Percentiles rank a stretch among this genome's conserved stretches.
Evolutionary conservation across 805 yeast species (phyloP).

Genomic region (Wickerhamomyces silvicola): DNA sequence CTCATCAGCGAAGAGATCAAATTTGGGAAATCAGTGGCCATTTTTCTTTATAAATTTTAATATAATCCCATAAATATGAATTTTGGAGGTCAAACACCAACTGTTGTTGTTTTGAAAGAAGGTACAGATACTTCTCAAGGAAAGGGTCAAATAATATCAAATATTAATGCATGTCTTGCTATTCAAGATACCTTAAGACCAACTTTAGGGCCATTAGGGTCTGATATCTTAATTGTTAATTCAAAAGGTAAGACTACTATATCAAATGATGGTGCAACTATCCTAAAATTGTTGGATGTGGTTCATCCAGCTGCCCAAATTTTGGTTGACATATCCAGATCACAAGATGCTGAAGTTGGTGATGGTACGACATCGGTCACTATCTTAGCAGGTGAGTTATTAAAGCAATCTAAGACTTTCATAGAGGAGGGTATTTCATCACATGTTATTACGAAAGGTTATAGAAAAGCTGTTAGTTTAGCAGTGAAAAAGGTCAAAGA

Average conservation of each 20-base stretch:
- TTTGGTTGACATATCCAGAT: constrained; percentile 87
- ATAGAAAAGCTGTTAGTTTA: constrained; percentile 70
- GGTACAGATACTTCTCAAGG: constrained; percentile 98
- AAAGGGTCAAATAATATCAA: constrained; percentile 88
- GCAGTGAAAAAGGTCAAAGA: constrained; percentile 72
- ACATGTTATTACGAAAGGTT: constrained; percentile 82
- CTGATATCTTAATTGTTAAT: constrained; percentile 86
- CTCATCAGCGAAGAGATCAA: neutral
- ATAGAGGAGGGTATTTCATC: constrained; percentile 96
- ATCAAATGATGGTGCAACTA: constrained; percentile 98
- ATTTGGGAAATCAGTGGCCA: neutral
- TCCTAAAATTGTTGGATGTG: constrained; percentile 82
- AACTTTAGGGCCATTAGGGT: constrained; percentile 95
- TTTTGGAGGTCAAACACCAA: constrained; percentile 90
- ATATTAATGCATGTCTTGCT: constrained; percentile 95
- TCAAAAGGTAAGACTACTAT: constrained; percentile 84
- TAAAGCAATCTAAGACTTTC: constrained; percentile 83
- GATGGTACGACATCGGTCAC: constrained; percentile 98
- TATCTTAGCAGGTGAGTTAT: constrained; percentile 86
- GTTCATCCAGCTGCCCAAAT: constrained; percentile 99
- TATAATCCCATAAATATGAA: constrained; percentile 44
- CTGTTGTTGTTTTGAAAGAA: constrained; percentile 95
- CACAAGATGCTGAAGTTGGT: constrained; percentile 97
- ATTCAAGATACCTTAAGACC: constrained; percentile 93
- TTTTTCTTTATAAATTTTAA: neutral